Base-by-base conservation (phyloP, 129 eudicot genomes). In the Chrysanthemum lavandulifolium region DNA sequence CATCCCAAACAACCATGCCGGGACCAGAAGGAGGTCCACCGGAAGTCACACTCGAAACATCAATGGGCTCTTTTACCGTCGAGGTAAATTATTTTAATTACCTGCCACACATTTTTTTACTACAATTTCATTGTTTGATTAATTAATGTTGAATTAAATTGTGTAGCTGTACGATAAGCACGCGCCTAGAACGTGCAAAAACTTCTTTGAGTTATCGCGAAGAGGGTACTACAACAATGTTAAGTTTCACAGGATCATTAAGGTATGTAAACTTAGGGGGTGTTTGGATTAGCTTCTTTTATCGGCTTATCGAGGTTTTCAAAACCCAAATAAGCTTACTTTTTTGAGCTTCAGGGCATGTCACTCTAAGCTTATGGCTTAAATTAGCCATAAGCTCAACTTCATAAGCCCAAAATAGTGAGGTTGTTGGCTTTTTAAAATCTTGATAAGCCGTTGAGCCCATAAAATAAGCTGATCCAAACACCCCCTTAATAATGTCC, bases 11-110 rank as follows among this genome's bases (percentile, higher is more conserved):
- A 13, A 73, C 67, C 76, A 80, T 81, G 87, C 80, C 88, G 57
- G 82, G 79, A 51, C 64, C 90, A 5, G 98, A 94, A 10, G 99
- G 92, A 45, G 97, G 91, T 63, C 87, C 97, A 59, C 96, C 97
- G 88, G 99, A 94, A 86, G 99, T 94, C 1, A 94, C 99, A 11
- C 85, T 94, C 2, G 97, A 94, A 57, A 90, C 99, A 23, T 90
- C 99, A 47, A 88, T 90, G 96, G 99, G 99, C 3, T 80, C 97
- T 60, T 83, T 94, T 69, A 90, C 97, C 5, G 88, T 94, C 23
- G 99, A 90, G 96, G 96, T 90, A 81, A 10, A 6, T 43, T 6
- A 50, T 52, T 15, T 31, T 1, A 14, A 29, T 19, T 19, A 19
- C 12, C 13, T 10, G 47, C 61, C 61, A 9, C 13, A 21, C 36